Evolutionary conservation across 2,329 filamentous ascomycete genomes (phyloP).

Genomic region (Penicillium sp.): DNA sequence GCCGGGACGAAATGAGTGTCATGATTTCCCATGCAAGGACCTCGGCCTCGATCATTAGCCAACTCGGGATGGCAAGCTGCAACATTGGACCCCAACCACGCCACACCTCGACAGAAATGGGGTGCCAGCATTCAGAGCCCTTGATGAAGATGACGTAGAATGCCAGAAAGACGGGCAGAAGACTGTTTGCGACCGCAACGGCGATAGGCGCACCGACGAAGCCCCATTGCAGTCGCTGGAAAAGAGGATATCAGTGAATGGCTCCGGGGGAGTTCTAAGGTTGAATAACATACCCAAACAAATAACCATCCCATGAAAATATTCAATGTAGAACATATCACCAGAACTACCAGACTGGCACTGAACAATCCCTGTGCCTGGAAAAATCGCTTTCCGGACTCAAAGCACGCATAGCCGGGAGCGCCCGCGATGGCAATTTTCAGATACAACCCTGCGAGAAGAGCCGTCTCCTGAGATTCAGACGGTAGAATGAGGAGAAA

Average conservation of each 20-base stretch:
- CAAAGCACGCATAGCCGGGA: constrained; percentile 71
- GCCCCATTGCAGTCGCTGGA: constrained; percentile 53
- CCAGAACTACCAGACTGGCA: constrained; percentile 73
- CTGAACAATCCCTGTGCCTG: constrained; percentile 79
- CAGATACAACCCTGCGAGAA: constrained; percentile 68
- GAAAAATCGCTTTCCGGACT: constrained; percentile 74
- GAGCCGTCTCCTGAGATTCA: constrained; percentile 57
- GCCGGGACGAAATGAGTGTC: constrained; percentile 71
- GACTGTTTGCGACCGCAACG: constrained; percentile 68
- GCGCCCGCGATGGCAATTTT: constrained; percentile 66
- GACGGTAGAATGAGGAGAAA: constrained; percentile 67
- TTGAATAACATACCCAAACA: constrained; percentile 58
- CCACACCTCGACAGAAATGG: constrained; percentile 65
- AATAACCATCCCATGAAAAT: constrained; percentile 73
- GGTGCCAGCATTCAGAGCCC: constrained; percentile 73
- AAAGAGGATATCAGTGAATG: neutral
- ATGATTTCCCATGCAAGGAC: constrained; percentile 86
- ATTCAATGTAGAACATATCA: constrained; percentile 77
- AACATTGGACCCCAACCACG: constrained; percentile 78
- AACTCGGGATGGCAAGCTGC: constrained; percentile 75
- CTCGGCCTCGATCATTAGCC: constrained; percentile 88
- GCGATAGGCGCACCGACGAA: constrained; percentile 77
- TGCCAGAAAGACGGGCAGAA: constrained; percentile 67
- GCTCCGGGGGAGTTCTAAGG: too few relatives aligned
- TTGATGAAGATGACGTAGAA: constrained; percentile 68